Evolutionary conservation across 2,329 filamentous ascomycete genomes (phyloP), one percentile per base, ranked within the genome.

Genomic region (Basipetospora sp.): DNA sequence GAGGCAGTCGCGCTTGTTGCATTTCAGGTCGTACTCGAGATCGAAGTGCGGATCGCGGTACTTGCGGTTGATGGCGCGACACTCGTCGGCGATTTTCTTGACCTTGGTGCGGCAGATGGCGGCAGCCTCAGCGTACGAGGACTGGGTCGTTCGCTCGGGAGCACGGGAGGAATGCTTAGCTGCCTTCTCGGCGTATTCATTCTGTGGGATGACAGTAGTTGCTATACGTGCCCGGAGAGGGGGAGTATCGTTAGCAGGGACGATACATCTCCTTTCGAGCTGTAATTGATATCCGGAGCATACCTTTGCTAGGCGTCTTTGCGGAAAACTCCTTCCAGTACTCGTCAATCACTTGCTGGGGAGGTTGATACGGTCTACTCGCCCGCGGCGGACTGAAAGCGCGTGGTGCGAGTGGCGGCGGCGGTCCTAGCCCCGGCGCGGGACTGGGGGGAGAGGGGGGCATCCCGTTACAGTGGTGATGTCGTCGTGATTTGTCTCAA

Each of bases 1-100:
- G 29, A 38, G 36, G 36, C 36, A 32, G 25, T 38, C 36, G 20
- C 36, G 29, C 19, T 32, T 25, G 17, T 71, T 58, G 22, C 65
- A 72, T 48, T 83, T 80, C 43, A 86, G 64, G 53, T 87, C 82
- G 27, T 71, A 63, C 51, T 90, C 84, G 36, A 93, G 74, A 52
- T 93, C 80, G 51, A 93, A 93, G 53, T 90, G 76, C n/a, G 77
- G 73, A 51, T 92, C 84, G 13, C 79, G 71, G 52, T 92, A 94
- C 55, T 85, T 88, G 34, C 19, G 36, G 55, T 93, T 93, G 41
- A 85, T 64, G 8, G 81, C 70, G 16, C 74, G 67, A 53, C 84
- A 92, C 50, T 77, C 72, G 41, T 64, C 63, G 34, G 73, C 64
- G 42, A 77, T 77, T 52, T 73, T 70, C 18, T 62, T 65, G 3